Evolutionary conservation across 352 stramenopile genomes (phyloP).

Genomic region (Phytophthora cajani): DNA sequence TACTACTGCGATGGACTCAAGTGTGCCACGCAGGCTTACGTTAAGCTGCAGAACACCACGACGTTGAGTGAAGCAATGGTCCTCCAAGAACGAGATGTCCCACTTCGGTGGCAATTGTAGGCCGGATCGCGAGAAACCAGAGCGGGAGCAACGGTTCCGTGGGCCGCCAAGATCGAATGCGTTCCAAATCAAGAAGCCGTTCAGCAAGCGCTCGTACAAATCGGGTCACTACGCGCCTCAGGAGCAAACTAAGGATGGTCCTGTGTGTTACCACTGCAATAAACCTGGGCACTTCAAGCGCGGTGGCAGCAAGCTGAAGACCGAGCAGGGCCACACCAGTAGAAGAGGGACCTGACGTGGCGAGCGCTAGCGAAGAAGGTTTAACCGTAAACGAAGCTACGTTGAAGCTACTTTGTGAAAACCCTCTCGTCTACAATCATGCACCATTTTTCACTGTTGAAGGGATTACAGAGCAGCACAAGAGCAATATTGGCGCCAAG

Average conservation of each 20-base stretch:
- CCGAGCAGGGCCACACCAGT: conserved; percentile 20
- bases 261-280: conserved; percentile 18
- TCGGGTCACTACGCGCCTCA: conserved; percentile 11
- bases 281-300: conserved; percentile 13
- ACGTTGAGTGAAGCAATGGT: conserved; percentile 12
- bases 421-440: not conserved
- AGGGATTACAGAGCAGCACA: not conserved
- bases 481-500: not conserved
- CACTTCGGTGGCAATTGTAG: conserved; percentile 9
- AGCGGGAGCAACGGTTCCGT: conserved; percentile 7
- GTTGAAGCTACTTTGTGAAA: conserved; percentile 13
- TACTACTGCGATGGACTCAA: conserved; percentile 18
- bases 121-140: conserved; percentile 6
- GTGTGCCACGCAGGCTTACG: conserved; percentile 6
- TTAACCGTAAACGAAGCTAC: conserved; percentile 25
- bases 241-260: conserved; percentile 6
- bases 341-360: conserved; percentile 27
- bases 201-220: conserved; percentile 15
- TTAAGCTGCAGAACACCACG: conserved; percentile 9
- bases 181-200: conserved; percentile 13
- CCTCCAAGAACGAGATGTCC: conserved; percentile 21
- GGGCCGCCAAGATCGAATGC: not conserved
- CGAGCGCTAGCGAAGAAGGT: conserved; percentile 11
- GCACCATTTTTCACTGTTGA: not conserved
- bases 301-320: conserved; percentile 16